Evolutionary conservation across 495 filamentous ascomycete species (phyloP), one percentile per base, ranked within the genome.

Genomic region (Xylaria telfairii): DNA sequence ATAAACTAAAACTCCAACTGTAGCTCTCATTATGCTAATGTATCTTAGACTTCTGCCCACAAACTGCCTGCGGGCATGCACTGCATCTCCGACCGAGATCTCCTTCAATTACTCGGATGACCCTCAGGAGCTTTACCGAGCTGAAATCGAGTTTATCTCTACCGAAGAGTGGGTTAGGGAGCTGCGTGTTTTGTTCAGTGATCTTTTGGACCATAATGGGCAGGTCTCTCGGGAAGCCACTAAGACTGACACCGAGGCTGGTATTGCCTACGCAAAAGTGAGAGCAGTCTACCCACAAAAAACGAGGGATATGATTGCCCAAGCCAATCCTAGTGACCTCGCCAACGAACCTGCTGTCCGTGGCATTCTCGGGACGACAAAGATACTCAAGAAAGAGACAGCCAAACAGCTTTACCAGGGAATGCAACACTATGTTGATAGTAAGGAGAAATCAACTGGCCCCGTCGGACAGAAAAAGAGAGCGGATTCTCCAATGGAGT

Each of bases 1-100:
- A n/a, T 28, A 2, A 26, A 53, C n/a, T 13, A 21, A 8, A 13
- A 26, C 24, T 7, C 26, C 49, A 21, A 34, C 34, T 61, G 19
- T 61, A 6, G 37, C 15, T 26, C 26, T 4, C 39, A 56, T 19
- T 30, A n/a, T 13, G 12, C 26, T 63, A 21, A 63, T 44, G 39
- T 32, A 7, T 44, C 21, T 13, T 13, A 77, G 74, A 44, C 59
- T 87, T 8, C 65, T 83, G 1, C 77, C 80, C 1, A 82, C 80
- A 0, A 81, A 80, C 44, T 82, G 80, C 70, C 64, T 83, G 73
- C 54, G 88, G 68, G 90, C 89, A 10, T 91, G 89, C 69, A 92
- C 91, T 4, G 90, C 90, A 0, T 87, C 88, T 12, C 86, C 88
- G 0, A 92, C 87, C 0, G 90, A 92, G 72, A 86, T 92, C 17